These are phyloP conservation scores for Fremontodendron californicum DNA, from an alignment of 345 rosid genomes.

Conservation along the genomic window DNA sequence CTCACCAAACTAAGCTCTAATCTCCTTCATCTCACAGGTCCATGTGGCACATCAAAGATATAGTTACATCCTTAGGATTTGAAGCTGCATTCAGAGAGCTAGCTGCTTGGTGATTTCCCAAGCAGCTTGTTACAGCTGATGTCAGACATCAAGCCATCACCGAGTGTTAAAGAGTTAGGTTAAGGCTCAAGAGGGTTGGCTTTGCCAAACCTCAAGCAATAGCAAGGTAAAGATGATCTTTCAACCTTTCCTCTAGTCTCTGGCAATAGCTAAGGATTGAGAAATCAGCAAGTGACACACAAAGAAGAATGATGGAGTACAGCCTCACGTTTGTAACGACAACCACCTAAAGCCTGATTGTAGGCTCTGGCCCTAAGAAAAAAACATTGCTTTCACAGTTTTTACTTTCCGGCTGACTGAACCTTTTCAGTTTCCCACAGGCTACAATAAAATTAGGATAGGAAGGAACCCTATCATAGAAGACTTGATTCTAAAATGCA, in stretches of 20 bases:
- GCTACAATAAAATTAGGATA: background rate
- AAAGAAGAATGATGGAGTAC: background rate
- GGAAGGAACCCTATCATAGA: background rate
- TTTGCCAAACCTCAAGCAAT: background rate
- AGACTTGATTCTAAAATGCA: conserved; percentile 5
- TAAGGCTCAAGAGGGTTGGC: background rate
- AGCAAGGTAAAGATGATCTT: background rate
- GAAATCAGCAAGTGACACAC: background rate
- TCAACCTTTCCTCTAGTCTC: background rate
- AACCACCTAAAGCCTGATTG: background rate
- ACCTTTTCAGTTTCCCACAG: background rate
- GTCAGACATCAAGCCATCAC: background rate
- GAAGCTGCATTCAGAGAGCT: background rate
- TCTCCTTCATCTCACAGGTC: background rate
- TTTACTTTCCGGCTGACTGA: background rate
- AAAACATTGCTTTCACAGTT: background rate
- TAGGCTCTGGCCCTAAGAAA: background rate
- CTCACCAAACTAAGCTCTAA: background rate
- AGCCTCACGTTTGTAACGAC: background rate
- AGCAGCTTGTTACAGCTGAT: background rate
- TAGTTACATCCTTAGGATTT: background rate
- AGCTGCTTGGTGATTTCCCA: background rate
- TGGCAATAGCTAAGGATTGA: background rate
- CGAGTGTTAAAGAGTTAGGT: background rate
- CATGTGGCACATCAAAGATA: background rate